These are phyloP conservation scores for Herpetospermum pedunculosum DNA, from an alignment of 306 rosid species.

Conservation along the genomic window DNA sequence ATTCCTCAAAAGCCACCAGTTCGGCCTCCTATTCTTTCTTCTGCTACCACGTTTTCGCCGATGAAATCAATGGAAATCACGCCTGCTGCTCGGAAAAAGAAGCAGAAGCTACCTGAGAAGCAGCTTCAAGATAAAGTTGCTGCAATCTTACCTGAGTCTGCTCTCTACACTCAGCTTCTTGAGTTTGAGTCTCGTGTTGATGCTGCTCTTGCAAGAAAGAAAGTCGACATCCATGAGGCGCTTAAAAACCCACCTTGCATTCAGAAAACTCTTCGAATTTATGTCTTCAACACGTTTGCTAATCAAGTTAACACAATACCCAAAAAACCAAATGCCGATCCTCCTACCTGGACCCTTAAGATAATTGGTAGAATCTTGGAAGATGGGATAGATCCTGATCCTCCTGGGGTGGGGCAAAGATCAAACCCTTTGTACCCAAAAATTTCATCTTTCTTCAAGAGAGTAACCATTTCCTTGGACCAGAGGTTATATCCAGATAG, in stretches of 20 bases:
- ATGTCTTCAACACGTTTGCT: constrained; percentile 82
- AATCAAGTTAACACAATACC: constrained; percentile 77
- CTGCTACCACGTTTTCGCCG: constrained; percentile 44
- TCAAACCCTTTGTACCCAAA: constrained; percentile 73
- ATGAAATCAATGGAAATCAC: constrained; percentile 72
- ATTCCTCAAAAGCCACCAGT: constrained; percentile 73
- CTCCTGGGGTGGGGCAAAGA: constrained; percentile 74
- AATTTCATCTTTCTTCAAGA: constrained; percentile 85
- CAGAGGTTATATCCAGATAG: constrained; percentile 89
- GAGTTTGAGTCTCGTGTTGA: constrained; percentile 94
- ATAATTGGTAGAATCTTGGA: constrained; percentile 93
- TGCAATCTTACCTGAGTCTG: constrained; percentile 77
- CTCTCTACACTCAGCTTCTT: constrained; percentile 89
- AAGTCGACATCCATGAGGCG: constrained; percentile 94
- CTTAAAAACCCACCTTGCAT: constrained; percentile 73
- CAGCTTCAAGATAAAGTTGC: constrained; percentile 88
- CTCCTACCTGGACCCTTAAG: constrained; percentile 94
- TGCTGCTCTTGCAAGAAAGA: constrained; percentile 83
- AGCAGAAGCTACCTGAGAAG: constrained; percentile 93
- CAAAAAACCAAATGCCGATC: constrained; percentile 73
- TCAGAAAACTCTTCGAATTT: constrained; percentile 90
- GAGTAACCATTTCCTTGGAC: constrained; percentile 84
- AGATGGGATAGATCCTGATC: constrained; percentile 97
- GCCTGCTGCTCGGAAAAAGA: constrained; percentile 70
- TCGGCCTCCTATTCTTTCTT: constrained; percentile 59